Conservation (phyloP, 805 yeast genomes). For the Saccharomycopsis schoenii region DNA sequence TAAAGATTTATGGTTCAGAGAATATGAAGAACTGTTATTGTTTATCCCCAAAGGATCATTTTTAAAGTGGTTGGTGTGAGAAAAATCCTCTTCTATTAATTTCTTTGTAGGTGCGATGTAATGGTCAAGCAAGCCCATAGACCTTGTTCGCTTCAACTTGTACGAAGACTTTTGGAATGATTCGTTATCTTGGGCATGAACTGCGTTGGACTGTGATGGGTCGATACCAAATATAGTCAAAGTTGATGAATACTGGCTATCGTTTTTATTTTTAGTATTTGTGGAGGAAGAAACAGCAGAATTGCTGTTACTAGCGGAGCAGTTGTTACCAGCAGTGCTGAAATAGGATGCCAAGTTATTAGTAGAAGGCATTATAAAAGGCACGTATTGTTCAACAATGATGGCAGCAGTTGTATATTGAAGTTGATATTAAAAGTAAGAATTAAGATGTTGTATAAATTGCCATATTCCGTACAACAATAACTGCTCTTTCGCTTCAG, state of each 20-base stretch:
- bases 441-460: too few species aligned
- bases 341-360: conserved; percentile 7
- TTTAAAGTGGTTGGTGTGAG: conserved; percentile 15
- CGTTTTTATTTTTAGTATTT: background rate
- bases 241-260: background rate
- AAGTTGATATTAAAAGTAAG: too few species aligned
- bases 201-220: conserved; percentile 37
- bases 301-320: background rate
- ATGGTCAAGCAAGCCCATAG: conserved; percentile 71
- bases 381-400: background rate
- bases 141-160: conserved; percentile 69
- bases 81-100: conserved; percentile 27
- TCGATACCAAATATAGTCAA: conserved; percentile 24
- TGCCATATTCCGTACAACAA: too few species aligned
- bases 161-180: conserved; percentile 64
- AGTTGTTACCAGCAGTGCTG: background rate
- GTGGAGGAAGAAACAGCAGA: background rate
- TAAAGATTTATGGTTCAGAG: conserved; percentile 4
- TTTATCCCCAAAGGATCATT: conserved; percentile 19
- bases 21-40: background rate
- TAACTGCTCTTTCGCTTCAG: too few species aligned
- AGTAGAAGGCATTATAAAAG: conserved; percentile 7
- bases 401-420: too few species aligned
- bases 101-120: conserved; percentile 42
- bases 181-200: conserved; percentile 61